A percentile compares a stretch with the other conserved stretches of the same genome.
Evolutionary conservation across 371 early-diverging fungal species (phyloP).

Genomic region (Mortierella polycephala): DNA sequence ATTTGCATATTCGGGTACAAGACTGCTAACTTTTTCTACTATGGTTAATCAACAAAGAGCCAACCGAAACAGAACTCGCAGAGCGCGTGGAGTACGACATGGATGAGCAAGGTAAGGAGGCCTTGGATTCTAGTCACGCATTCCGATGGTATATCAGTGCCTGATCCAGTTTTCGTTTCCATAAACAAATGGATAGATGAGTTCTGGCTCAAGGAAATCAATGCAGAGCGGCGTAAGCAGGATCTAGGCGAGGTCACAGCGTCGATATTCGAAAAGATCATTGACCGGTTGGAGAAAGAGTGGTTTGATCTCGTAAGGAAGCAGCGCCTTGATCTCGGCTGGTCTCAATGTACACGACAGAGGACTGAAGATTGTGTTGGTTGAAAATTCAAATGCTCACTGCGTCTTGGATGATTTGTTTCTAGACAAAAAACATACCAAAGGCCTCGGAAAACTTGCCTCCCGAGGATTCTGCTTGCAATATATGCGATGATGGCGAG

Average conservation of each 20-base stretch:
- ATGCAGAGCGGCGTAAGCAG: constrained; percentile 70
- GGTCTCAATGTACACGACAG: background rate
- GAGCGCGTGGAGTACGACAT: constrained; percentile 94
- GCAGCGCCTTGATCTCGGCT: background rate
- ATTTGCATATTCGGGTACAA: no score
- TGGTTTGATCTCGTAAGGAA: constrained; percentile 89
- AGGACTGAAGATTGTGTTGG: no score
- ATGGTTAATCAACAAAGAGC: constrained; percentile 62
- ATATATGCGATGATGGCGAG: constrained; percentile 96
- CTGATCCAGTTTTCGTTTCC: no score
- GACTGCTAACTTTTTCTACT: no score
- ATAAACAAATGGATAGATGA: constrained; percentile 58
- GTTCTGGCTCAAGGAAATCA: constrained; percentile 79
- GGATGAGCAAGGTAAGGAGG: constrained; percentile 89
- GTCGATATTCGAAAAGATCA: constrained; percentile 85
- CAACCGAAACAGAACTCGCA: constrained; percentile 83
- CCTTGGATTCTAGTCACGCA: no score
- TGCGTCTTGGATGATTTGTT: no score
- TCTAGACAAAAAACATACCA: constrained; percentile 68
- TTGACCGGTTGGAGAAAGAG: constrained; percentile 95
- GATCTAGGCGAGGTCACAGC: constrained; percentile 64
- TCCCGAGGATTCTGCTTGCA: constrained; percentile 90
- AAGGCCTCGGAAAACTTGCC: constrained; percentile 60
- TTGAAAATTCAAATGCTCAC: no score
- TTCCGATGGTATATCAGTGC: no score